phyloP scores from a whole-genome alignment of 2,329 filamentous ascomycete species.

The Septoria linicola region DNA sequence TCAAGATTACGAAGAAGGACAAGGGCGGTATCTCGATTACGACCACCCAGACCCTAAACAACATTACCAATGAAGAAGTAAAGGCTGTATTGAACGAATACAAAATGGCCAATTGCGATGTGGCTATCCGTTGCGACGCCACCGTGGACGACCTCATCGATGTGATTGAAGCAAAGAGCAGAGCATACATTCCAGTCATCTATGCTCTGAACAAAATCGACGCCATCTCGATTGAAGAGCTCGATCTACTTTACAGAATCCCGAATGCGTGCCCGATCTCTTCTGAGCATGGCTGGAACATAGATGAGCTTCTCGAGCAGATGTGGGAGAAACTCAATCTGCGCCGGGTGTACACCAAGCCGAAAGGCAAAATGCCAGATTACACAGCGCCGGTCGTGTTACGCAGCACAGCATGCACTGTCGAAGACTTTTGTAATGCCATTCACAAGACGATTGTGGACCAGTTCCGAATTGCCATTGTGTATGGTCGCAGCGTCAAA shows the following conservation, averaged over 20 bases:
- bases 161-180: conserved; percentile 86
- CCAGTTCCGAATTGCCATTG: conserved; percentile 90
- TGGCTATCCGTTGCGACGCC: conserved; percentile 95
- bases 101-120: conserved; percentile 92
- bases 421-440: conserved; percentile 97
- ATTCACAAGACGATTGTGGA: conserved; percentile 97
- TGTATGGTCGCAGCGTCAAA: conserved; percentile 97
- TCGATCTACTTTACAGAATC: conserved; percentile 93
- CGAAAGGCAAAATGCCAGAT: conserved; percentile 91
- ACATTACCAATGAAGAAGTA: conserved; percentile 95
- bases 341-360: conserved; percentile 93
- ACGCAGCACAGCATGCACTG: conserved; percentile 75
- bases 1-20: conserved; percentile 99
- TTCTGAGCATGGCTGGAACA: conserved; percentile 91
- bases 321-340: conserved; percentile 98
- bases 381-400: conserved; percentile 90
- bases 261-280: conserved; percentile 97
- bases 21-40: conserved; percentile 96
- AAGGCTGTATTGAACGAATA: conserved; percentile 98
- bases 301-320: conserved; percentile 92
- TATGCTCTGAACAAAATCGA: conserved; percentile 99
- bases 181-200: conserved; percentile 97
- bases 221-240: conserved; percentile 93
- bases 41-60: conserved; percentile 84
- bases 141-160: conserved; percentile 98